A percentile compares a stretch with the other conserved stretches of the same genome.
Evolutionary conservation across 2,329 filamentous ascomycete species (phyloP).

Genomic region (Colletotrichum horii): DNA sequence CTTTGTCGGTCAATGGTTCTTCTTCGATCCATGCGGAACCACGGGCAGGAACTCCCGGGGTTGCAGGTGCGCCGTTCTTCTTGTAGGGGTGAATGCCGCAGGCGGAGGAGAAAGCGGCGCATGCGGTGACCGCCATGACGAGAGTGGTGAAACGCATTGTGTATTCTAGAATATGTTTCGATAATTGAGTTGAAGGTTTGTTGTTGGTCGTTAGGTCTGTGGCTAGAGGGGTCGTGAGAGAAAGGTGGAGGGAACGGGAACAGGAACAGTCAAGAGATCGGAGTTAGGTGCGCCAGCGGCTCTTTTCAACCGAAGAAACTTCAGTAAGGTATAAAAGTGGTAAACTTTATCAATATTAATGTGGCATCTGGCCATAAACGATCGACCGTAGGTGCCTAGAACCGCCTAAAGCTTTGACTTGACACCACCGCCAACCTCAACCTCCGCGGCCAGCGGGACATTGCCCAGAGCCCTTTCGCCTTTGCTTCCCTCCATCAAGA

Average conservation of each 20-base stretch:
- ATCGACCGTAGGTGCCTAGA: not conserved
- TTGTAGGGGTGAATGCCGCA: not conserved
- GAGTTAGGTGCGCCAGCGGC: not conserved
- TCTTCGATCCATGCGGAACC: not conserved
- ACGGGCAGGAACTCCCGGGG: not conserved
- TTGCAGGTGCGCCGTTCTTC: not conserved
- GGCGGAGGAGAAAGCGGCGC: not conserved
- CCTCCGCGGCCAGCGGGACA: constrained; percentile 1
- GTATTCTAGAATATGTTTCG: not conserved
- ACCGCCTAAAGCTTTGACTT: not conserved
- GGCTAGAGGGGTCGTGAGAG: not conserved
- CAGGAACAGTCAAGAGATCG: not conserved
- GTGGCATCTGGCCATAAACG: not conserved
- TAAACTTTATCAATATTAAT: not conserved
- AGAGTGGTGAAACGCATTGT: not conserved
- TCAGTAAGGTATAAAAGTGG: not conserved
- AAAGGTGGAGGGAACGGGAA: not conserved
- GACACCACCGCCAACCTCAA: not conserved
- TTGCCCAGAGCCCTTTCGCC: constrained; percentile 22
- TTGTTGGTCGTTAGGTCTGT: not conserved
- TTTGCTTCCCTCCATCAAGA: constrained; percentile 25
- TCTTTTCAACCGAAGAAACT: not conserved
- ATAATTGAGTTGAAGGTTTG: not conserved
- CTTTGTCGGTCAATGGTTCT: too few relatives aligned
- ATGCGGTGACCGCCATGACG: not conserved